Evolutionary conservation across 2,329 filamentous ascomycete species (phyloP), one percentile per base, ranked within the genome.

Genomic region (Drechslerella dactyloides): DNA sequence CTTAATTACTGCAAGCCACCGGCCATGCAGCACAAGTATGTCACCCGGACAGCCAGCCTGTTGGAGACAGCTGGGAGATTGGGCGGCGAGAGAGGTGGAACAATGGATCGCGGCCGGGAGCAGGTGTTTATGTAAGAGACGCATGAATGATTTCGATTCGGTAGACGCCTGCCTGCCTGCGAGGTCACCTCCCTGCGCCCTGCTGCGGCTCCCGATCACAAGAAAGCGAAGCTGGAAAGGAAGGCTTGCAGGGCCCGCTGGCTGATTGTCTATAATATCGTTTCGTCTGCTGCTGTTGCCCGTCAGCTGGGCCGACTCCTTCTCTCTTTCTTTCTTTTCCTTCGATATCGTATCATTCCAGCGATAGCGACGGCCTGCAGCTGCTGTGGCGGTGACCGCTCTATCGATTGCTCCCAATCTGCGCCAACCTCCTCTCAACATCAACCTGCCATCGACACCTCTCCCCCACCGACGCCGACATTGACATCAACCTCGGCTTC

Each of bases 151-250:
- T 48, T 48, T 33, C 15, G 50, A 30, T 55, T 24, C 59, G 55
- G 54, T 63, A 63, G 42, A 56, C 59, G 59, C 57, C 56, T 33
- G 57, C 46, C 17, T 21, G 30, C 8, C 27, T 33, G 27, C 27
- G 27, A 33, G 27, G 27, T 33, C 27, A 8, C 27, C 44, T 30
- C 13, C 50, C 48, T 62, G 58, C 54, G 54, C 54, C 54, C 15
- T 54, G 57, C 57, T 61, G 57, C 57, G 57, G 51, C 57, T 53
- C 48, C n/a, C 17, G 44, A 48, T 21, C 44, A 48, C 44, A 48
- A n/a, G 40, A 44, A 8, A 44, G n/a, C 15, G 15, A 19, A 10
- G 19, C 19, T 21, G 5, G 44, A 11, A 48, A 19, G 44, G n/a
- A 21, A 23, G 44, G 19, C 11, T 15, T 17, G 52, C 15, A 53